Evolutionary conservation across 176 grass and related monocot species (phyloP), one percentile per base, ranked within the genome.

Genomic region (Raddia guianensis): DNA sequence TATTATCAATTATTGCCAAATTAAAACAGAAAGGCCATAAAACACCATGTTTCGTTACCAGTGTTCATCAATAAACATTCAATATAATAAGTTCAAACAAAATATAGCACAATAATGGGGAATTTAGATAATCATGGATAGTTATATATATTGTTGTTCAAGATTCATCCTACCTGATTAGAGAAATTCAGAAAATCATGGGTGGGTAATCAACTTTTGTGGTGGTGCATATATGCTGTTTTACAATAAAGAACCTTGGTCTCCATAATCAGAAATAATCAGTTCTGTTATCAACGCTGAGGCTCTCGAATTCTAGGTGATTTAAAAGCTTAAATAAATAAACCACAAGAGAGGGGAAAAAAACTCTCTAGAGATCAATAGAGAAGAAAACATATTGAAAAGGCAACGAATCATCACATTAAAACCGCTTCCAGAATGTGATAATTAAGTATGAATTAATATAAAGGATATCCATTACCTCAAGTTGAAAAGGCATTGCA

Each of bases 401-500:
- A 55, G 8, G 16, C 0, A 86, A 35, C 10, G 82, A 45, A 73
- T 62, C 0, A 19, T 49, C 49, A 35, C 12, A 80, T 64, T 62
- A 79, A 68, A 18, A 50, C 18, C 68, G 4, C 68, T 83, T n/a
- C 32, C n/a, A 19, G 13, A 68, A 6, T 74, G 32, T 21, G 37
- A 40, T 40, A 40, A 40, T 40, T 40, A 55, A 83, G 84, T 83
- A 70, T 20, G 13, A 7, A 80, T 40, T 73, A 66, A 64, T 62
- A 68, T 11, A 57, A 37, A 54, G 11, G 14, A 68, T 57, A 74
- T 73, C 43, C 55, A 46, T 85, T 93, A 98, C 96, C 90, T 98
- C 96, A 68, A 98, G 96, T 81, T 98, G 92, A 84, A 95, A 98
- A 82, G 92, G 90, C 96, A 98, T 98, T 85, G 82, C 40, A 40